phyloP scores from a whole-genome alignment of 169 alveolate species.

The Plasmodium knowlesi region DNA sequence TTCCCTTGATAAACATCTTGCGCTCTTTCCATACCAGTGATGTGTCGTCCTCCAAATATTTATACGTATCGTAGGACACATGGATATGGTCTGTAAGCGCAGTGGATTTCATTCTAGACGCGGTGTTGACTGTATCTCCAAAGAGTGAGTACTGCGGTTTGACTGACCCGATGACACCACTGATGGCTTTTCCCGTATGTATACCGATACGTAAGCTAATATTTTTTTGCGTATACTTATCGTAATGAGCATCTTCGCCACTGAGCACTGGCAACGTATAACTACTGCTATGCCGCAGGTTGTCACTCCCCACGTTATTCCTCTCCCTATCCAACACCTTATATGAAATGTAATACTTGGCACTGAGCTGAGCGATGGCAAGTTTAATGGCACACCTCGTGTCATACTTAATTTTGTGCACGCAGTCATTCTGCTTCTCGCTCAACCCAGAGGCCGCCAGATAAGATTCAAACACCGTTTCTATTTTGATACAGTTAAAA shows the following conservation, averaged over 20 bases:
- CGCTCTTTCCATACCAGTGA: constrained; percentile 79
- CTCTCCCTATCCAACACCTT: constrained; percentile 88
- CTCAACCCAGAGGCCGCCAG: constrained; percentile 92
- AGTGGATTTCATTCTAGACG: constrained; percentile 92
- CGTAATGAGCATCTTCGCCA: constrained; percentile 85
- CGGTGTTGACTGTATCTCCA: constrained; percentile 99
- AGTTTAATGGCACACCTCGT: constrained; percentile 71
- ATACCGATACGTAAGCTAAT: constrained; percentile 94
- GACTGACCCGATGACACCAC: constrained; percentile 98
- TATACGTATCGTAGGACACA: constrained; percentile 80
- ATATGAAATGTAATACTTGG: constrained; percentile 69
- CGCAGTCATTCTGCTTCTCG: constrained; percentile 58
- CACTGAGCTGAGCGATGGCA: constrained; percentile 76
- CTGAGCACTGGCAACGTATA: constrained; percentile 93
- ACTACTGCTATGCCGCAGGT: constrained; percentile 86
- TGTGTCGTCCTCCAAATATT: constrained; percentile 70
- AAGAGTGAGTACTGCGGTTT: constrained; percentile 98
- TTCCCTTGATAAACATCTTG: constrained; percentile 81
- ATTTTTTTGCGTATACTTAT: constrained; percentile 70
- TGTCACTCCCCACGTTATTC: constrained; percentile 78
- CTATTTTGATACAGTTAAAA: constrained; percentile 92
- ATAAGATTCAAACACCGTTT: constrained; percentile 93
- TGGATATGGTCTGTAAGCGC: constrained; percentile 80
- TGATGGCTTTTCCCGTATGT: constrained; percentile 95
- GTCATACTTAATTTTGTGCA: constrained; percentile 70